These are phyloP conservation scores for Alternaria brassicae DNA, from an alignment of 2,329 filamentous ascomycete species.

Conservation along the genomic window DNA sequence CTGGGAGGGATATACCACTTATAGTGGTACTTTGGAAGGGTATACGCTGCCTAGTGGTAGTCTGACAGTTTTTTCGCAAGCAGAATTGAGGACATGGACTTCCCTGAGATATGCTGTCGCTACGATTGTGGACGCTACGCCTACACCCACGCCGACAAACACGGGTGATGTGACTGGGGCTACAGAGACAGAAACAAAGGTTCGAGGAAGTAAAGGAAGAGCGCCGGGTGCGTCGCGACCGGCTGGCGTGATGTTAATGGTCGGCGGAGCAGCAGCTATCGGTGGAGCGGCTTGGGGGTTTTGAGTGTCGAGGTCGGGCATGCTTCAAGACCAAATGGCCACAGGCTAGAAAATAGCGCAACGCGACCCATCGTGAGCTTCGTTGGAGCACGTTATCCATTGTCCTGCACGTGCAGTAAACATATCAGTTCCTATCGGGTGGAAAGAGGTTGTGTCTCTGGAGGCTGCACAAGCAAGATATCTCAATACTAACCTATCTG, in stretches of 20 bases:
- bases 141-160: background rate
- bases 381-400: background rate
- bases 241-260: conserved; percentile 3
- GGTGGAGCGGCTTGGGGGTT: conserved; percentile 4
- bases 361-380: too few species aligned
- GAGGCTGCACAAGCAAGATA: too few species aligned
- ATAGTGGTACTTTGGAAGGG: too few species aligned
- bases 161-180: background rate
- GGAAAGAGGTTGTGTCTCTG: too few species aligned
- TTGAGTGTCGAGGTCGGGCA: background rate
- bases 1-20: background rate
- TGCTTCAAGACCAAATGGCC: too few species aligned
- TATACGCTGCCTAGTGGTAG: background rate
- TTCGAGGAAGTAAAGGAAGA: background rate
- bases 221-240: background rate
- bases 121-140: conserved; percentile 3
- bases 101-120: conserved; percentile 6
- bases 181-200: background rate
- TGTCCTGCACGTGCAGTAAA: too few species aligned
- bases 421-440: too few species aligned
- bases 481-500: too few species aligned
- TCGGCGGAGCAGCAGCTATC: background rate
- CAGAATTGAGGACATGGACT: background rate
- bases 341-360: too few species aligned
- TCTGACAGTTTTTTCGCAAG: background rate